Percentiles rank a stretch among this genome's conserved stretches.
phyloP scores from a whole-genome alignment of 306 rosid species.

The Vachellia collinsii region DNA sequence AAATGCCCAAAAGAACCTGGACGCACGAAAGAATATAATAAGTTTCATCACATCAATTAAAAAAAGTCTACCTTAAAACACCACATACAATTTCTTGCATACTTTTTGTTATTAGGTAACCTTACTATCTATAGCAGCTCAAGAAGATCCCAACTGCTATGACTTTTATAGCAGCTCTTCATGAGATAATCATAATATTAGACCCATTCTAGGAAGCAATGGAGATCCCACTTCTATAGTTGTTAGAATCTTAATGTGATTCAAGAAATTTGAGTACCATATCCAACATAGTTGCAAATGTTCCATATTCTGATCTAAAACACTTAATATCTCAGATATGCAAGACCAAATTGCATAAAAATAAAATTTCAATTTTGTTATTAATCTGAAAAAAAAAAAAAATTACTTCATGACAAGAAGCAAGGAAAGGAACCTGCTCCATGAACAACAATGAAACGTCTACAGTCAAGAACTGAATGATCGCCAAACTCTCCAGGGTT shows the following conservation, averaged over 20 bases:
- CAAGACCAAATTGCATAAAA: neutral
- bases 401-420: slow-evolving; percentile 11
- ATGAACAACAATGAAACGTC: slow-evolving; percentile 82
- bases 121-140: slow-evolving; percentile 7
- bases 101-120: neutral
- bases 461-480: slow-evolving; percentile 42
- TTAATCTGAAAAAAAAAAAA: neutral
- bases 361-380: slow-evolving; percentile 2
- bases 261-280: neutral
- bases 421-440: slow-evolving; percentile 81
- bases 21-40: slow-evolving; percentile 33
- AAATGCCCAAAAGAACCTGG: slow-evolving; percentile 97
- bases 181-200: neutral
- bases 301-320: neutral
- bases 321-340: slow-evolving; percentile 11
- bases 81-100: slow-evolving; percentile 4
- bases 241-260: neutral
- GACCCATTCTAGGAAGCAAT: slow-evolving; percentile 7
- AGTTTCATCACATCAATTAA: slow-evolving; percentile 13
- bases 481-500: slow-evolving; percentile 54
- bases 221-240: slow-evolving; percentile 8
- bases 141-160: neutral
- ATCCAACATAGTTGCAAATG: neutral
- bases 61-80: slow-evolving; percentile 10
- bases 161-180: neutral